Conservation (phyloP, 345 rosid species). For the Heritiera littoralis region DNA sequence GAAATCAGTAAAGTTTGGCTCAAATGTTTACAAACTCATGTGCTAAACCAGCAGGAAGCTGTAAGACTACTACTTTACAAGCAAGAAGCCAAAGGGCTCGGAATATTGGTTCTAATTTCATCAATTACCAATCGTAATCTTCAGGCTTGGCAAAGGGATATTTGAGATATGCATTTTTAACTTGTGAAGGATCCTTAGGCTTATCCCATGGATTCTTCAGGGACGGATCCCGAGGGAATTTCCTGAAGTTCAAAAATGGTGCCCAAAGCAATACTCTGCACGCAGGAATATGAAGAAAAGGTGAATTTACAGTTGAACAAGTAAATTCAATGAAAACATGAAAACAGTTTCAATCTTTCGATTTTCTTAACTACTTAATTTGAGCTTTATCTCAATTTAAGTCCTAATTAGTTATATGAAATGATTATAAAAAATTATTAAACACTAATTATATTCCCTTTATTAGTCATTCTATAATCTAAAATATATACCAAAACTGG, state of each 20-base stretch:
- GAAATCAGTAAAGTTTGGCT: no score
- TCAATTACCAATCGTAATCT: conserved; percentile 45
- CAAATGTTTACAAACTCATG: no score
- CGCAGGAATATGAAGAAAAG: background rate
- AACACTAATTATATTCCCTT: no score
- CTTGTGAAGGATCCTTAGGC: conserved; percentile 63
- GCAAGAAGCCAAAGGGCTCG: background rate
- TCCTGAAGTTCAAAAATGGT: conserved; percentile 90
- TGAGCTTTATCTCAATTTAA: no score
- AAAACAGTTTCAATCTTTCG: background rate
- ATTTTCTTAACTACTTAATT: no score
- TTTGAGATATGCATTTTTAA: conserved; percentile 53
- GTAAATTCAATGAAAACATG: background rate
- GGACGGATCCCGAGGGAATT: conserved; percentile 81
- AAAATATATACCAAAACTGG: no score
- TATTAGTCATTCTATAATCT: no score
- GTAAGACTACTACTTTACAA: background rate
- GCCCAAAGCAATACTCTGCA: conserved; percentile 81
- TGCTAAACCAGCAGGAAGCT: background rate
- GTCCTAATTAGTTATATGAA: no score
- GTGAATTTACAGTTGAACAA: background rate
- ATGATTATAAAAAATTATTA: no score
- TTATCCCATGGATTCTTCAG: conserved; percentile 80
- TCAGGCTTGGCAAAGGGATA: conserved; percentile 82
- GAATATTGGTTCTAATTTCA: background rate